phyloP scores from a whole-genome alignment of 2,329 filamentous ascomycete species.

The Phyllosticta ampelicida region DNA sequence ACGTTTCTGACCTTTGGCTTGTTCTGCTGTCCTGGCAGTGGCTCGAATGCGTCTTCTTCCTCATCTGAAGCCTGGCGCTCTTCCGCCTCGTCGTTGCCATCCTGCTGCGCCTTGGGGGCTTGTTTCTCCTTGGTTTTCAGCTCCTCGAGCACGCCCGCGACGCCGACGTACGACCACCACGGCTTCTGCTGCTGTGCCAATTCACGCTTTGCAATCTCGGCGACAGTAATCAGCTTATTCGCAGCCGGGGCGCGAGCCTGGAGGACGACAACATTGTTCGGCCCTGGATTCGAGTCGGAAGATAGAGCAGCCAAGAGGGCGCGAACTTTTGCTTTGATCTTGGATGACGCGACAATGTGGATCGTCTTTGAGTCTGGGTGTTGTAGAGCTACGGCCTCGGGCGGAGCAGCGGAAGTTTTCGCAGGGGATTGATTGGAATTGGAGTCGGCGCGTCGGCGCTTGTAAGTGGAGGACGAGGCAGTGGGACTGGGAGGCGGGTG shows the following conservation, averaged over 20 bases:
- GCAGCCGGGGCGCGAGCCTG: constrained; percentile 21
- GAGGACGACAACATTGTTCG: neutral
- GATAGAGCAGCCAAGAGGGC: neutral
- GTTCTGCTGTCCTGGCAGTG: constrained; percentile 41
- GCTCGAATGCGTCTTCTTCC: constrained; percentile 44
- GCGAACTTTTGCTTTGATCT: constrained; percentile 7
- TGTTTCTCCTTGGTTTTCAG: neutral
- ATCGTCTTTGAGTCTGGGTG: neutral
- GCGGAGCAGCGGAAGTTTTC: neutral
- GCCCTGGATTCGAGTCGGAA: neutral
- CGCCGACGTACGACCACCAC: constrained; percentile 29
- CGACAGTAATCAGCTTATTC: constrained; percentile 57
- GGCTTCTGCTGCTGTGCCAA: constrained; percentile 34
- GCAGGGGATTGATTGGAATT: neutral
- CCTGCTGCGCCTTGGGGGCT: neutral
- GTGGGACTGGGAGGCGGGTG: constrained; percentile 1
- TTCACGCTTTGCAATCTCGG: constrained; percentile 45
- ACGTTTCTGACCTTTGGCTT: constrained; percentile 34
- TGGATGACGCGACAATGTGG: constrained; percentile 7
- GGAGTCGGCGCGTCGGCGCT: constrained; percentile 5
- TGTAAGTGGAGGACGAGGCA: constrained; percentile 2
- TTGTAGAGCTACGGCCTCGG: neutral
- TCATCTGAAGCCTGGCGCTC: constrained; percentile 14
- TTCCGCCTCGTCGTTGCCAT: neutral
- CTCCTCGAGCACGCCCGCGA: constrained; percentile 19